These are phyloP conservation scores for Begonia masoniana DNA, from an alignment of 306 rosid species.

Conservation along the genomic window DNA sequence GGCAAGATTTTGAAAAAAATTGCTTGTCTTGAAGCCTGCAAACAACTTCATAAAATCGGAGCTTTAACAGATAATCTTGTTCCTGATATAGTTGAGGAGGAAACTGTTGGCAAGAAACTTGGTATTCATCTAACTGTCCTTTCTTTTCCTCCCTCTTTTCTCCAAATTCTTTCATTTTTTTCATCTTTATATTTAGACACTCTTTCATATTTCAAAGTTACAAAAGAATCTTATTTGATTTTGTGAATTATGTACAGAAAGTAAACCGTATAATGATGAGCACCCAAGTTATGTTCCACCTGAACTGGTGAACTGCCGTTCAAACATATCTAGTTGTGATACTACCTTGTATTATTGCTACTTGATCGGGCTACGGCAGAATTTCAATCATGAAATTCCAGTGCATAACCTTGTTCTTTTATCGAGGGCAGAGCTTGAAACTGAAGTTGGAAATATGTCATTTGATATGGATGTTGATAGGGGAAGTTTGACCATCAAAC, in stretches of 20 bases:
- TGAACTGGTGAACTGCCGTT: slow-evolving; percentile 30
- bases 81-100: slow-evolving; percentile 49
- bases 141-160: slow-evolving; percentile 1
- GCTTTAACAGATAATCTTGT: slow-evolving; percentile 76
- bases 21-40: slow-evolving; percentile 91
- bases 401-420: slow-evolving; percentile 45
- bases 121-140: slow-evolving; percentile 26
- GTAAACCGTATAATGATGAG: slow-evolving; percentile 32
- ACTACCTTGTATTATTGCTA: slow-evolving; percentile 44
- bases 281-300: slow-evolving; percentile 51
- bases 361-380: slow-evolving; percentile 44
- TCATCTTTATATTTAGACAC: background rate
- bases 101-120: slow-evolving; percentile 26
- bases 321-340: slow-evolving; percentile 6
- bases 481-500: slow-evolving; percentile 36
- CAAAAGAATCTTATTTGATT: background rate
- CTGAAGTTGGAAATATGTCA: slow-evolving; percentile 28
- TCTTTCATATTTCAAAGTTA: background rate
- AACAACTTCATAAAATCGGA: slow-evolving; percentile 64
- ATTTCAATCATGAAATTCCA: slow-evolving; percentile 31
- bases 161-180: background rate
- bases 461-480: slow-evolving; percentile 32
- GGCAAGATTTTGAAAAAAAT: slow-evolving; percentile 34
- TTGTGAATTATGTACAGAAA: slow-evolving; percentile 26
- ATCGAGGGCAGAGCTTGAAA: slow-evolving; percentile 34